Evolutionary conservation across 225 moss, liverwort and hornwort genomes (phyloP).

Genomic region (Thuidium tamariscinum): DNA sequence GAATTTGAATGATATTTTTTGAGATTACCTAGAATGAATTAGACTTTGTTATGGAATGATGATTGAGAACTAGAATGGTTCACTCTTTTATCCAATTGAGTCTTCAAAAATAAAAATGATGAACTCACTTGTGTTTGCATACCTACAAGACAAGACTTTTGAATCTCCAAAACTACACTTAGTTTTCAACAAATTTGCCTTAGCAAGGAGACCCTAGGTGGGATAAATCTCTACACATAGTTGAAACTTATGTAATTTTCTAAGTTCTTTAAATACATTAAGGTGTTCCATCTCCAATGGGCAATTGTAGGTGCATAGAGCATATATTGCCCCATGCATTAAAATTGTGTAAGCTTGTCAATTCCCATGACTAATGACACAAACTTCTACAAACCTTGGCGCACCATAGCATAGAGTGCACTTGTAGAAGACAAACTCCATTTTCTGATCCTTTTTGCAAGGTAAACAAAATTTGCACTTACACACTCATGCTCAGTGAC

Average conservation of each 20-base stretch:
- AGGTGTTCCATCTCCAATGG: rapidly evolving
- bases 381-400: rapidly evolving
- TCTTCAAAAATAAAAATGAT: neutral
- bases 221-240: rapidly evolving
- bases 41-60: no score
- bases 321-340: rapidly evolving
- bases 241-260: neutral
- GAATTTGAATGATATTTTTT: neutral
- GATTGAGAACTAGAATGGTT: rapidly evolving
- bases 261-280: rapidly evolving
- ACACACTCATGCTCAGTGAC: no score
- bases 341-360: neutral
- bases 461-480: no score
- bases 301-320: rapidly evolving
- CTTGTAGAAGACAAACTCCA: rapidly evolving
- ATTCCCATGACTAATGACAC: neutral
- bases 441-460: no score
- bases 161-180: neutral
- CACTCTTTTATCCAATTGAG: neutral
- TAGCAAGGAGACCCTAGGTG: rapidly evolving
- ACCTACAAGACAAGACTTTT: rapidly evolving
- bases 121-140: neutral
- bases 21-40: neutral
- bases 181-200: rapidly evolving
- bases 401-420: rapidly evolving